Evolutionary conservation across 768 basidiomycete genomes (phyloP).

Genomic region (Tricholomella constricta): DNA sequence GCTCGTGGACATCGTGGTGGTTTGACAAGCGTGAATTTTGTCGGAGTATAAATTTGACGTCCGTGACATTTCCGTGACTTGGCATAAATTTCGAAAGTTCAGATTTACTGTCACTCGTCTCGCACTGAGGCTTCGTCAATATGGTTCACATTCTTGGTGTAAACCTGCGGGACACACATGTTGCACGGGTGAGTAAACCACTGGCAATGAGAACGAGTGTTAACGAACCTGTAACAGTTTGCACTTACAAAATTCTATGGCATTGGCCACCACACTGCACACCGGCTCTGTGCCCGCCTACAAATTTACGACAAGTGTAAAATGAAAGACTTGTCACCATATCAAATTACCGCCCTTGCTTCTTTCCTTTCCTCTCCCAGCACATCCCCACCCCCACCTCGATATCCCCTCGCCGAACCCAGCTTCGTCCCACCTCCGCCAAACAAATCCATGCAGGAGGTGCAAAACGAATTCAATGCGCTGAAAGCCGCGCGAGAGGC

Average conservation of each 20-base stretch:
- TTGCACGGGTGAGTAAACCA: constrained; percentile 63
- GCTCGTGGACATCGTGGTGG: constrained; percentile 63
- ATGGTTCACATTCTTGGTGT: constrained; percentile 92
- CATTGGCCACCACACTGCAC: constrained; percentile 72
- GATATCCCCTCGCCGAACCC: constrained; percentile 64
- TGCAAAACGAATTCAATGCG: constrained; percentile 43
- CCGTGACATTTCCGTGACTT: constrained; percentile 15
- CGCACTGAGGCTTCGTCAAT: too few species aligned
- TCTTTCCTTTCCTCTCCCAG: constrained; percentile 91
- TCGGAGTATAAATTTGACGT: constrained; percentile 30
- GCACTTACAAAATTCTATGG: constrained; percentile 93
- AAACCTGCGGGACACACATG: constrained; percentile 73
- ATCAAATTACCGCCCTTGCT: constrained; percentile 89
- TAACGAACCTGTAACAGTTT: constrained; percentile 50
- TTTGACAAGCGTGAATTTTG: constrained; percentile 1
- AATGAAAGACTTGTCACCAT: constrained; percentile 79
- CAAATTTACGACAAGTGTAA: constrained; percentile 87
- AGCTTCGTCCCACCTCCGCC: constrained; percentile 50
- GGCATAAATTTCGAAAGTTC: constrained; percentile 4
- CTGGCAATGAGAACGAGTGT: constrained; percentile 36
- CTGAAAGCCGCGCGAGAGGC: constrained; percentile 29
- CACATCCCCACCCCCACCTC: constrained; percentile 67
- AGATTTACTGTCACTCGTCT: not conserved
- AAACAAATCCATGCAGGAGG: constrained; percentile 38
- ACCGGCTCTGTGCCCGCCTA: constrained; percentile 86